Evolutionary conservation across 352 stramenopile species (phyloP).

Genomic region (Halophytophthora batemanensis): DNA sequence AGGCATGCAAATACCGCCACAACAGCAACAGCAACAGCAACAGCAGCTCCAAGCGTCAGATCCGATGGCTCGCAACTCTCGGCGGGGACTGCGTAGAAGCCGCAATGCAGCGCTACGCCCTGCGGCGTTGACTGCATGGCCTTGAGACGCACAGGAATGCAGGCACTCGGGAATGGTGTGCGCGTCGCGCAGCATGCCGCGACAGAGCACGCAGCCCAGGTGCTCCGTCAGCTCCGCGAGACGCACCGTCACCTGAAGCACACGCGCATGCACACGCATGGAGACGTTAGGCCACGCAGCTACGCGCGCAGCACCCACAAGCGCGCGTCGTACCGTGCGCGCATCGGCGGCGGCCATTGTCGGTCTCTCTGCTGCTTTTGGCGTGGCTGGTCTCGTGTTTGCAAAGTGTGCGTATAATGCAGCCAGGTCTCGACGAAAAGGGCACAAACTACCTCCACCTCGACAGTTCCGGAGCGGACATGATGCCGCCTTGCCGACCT

Average conservation of each 20-base stretch:
- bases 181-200: constrained; percentile 63
- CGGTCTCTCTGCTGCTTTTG: too few species aligned
- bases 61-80: not conserved
- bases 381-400: too few species aligned
- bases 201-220: constrained; percentile 64
- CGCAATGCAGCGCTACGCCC: not conserved
- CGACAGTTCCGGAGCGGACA: too few species aligned
- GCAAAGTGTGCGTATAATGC: too few species aligned
- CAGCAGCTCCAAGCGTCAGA: not conserved
- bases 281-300: not conserved
- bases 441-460: too few species aligned
- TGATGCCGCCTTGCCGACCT: too few species aligned
- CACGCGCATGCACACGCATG: not conserved
- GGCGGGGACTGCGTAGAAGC: too few species aligned
- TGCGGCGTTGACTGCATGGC: not conserved
- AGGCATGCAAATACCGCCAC: not conserved
- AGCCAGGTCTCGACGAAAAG: too few species aligned
- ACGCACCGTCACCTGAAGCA: constrained; percentile 42
- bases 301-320: not conserved
- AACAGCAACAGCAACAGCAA: not conserved
- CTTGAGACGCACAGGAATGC: constrained; percentile 66
- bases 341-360: constrained; percentile 24
- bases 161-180: constrained; percentile 83
- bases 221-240: constrained; percentile 57
- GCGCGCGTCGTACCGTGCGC: constrained; percentile 16